Conservation (phyloP, 192 early-diverging fungal genomes). For the Dissophora globulifera region DNA sequence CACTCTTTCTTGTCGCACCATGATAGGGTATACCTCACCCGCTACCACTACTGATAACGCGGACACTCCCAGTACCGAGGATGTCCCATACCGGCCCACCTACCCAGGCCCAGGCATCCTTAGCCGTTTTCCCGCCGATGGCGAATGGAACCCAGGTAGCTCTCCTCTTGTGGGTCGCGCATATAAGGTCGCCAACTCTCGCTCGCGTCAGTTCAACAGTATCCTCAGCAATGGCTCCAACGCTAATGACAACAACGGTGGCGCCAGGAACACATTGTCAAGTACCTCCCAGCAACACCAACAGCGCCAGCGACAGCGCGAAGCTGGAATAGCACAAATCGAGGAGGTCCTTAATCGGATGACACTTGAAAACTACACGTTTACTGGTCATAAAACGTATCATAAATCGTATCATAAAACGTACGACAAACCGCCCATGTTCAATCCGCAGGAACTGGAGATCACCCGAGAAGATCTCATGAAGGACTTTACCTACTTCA, state of each 20-base stretch:
- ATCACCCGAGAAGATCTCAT: not conserved
- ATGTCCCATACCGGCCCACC: not conserved
- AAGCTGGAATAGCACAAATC: not conserved
- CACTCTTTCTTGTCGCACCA: no score
- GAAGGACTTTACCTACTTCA: conserved; percentile 15
- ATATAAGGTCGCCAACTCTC: not conserved
- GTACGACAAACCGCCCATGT: conserved; percentile 1
- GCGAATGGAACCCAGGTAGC: conserved; percentile 1
- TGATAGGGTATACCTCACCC: no score
- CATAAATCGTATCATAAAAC: not conserved
- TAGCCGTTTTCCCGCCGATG: not conserved
- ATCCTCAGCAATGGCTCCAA: not conserved
- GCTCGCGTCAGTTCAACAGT: not conserved
- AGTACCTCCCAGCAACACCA: not conserved
- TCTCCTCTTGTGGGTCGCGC: not conserved
- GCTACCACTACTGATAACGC: no score
- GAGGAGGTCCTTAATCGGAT: not conserved
- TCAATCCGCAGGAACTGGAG: not conserved
- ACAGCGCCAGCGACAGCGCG: not conserved
- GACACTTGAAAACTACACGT: not conserved
- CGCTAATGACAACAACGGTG: not conserved
- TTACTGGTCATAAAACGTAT: not conserved
- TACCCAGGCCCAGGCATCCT: not conserved
- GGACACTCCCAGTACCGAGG: no score
- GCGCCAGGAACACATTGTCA: no score